phyloP scores from a whole-genome alignment of 768 basidiomycete genomes.

The Leucogyrophana mollusca region DNA sequence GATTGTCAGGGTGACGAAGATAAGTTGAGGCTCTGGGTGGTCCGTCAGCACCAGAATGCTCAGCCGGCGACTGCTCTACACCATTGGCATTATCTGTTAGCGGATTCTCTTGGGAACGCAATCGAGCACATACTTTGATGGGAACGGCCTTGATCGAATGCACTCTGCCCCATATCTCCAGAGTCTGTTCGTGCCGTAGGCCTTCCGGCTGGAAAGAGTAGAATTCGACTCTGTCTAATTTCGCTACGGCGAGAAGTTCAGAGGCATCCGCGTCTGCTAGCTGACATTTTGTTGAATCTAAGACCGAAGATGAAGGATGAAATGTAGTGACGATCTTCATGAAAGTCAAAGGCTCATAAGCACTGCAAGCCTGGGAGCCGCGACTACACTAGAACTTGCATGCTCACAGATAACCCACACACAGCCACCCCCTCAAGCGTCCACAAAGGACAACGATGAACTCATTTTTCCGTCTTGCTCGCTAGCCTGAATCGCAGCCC shows the following conservation, averaged over 20 bases:
- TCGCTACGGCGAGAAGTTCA: slow-evolving; percentile 70
- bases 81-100: background rate
- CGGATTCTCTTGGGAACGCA: background rate
- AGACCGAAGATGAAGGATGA: slow-evolving; percentile 71
- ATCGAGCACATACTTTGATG: slow-evolving; percentile 41
- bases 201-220: slow-evolving; percentile 64
- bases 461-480: too few relatives aligned
- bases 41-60: slow-evolving; percentile 66
- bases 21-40: slow-evolving; percentile 72
- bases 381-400: too few relatives aligned
- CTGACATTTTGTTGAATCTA: slow-evolving; percentile 65
- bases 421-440: too few relatives aligned
- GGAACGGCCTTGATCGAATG: slow-evolving; percentile 55
- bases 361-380: too few relatives aligned
- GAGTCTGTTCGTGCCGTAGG: slow-evolving; percentile 53
- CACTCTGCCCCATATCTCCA: slow-evolving; percentile 72
- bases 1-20: slow-evolving; percentile 56
- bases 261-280: slow-evolving; percentile 47
- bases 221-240: slow-evolving; percentile 64
- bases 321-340: slow-evolving; percentile 73
- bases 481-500: too few relatives aligned
- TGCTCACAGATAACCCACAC: too few relatives aligned
- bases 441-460: too few relatives aligned
- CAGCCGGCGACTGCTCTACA: slow-evolving; percentile 33
- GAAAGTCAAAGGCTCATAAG: background rate